These are phyloP conservation scores for Mucor saturninus DNA, from an alignment of 371 early-diverging fungal genomes.

Conservation along the genomic window DNA sequence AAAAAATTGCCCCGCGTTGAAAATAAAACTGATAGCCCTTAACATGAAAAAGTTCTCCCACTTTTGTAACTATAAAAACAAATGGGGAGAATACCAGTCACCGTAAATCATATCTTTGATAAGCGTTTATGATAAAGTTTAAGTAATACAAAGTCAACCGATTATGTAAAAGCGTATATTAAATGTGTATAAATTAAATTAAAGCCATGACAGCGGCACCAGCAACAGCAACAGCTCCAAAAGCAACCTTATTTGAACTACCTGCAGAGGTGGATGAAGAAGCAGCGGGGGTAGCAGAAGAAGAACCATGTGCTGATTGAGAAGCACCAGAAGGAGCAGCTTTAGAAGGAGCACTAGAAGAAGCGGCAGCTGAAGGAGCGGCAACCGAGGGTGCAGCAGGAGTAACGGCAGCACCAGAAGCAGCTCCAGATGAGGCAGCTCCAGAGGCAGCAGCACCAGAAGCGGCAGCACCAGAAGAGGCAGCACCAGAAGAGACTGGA, in stretches of 20 bases:
- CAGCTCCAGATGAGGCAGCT: neutral
- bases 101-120: no score
- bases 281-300: constrained; percentile 12
- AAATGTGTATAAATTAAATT: constrained; percentile 6
- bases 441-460: constrained; percentile 10
- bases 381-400: constrained; percentile 14
- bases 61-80: no score
- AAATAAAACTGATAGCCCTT: no score
- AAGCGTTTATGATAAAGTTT: no score
- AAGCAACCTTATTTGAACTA: neutral
- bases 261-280: constrained; percentile 15
- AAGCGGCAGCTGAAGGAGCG: neutral
- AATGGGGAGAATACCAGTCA: no score
- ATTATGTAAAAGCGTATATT: no score
- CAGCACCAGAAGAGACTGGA: constrained; percentile 8
- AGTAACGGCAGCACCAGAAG: neutral
- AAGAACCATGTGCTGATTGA: neutral
- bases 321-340: constrained; percentile 10
- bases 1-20: no score
- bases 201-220: constrained; percentile 25
- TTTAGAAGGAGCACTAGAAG: constrained; percentile 10
- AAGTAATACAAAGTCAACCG: no score
- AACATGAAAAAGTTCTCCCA: no score
- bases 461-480: constrained; percentile 2
- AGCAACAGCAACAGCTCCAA: constrained; percentile 13